A percentile compares a stretch with the other conserved stretches of the same genome.
Conservation (phyloP, 2,329 filamentous ascomycete species). For the Aspergillus sojae region DNA sequence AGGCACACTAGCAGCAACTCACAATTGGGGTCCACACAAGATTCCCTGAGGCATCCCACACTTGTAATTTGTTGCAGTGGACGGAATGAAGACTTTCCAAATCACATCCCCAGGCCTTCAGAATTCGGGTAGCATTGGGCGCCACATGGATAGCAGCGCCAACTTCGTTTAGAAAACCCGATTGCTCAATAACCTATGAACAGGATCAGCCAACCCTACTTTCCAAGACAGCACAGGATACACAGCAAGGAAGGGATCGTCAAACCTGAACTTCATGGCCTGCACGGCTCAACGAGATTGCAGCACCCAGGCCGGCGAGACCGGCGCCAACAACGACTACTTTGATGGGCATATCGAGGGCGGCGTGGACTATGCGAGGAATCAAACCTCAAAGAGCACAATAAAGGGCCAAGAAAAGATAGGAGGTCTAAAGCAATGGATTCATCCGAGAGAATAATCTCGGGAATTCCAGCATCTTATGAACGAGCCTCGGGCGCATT, state of each 20-base stretch:
- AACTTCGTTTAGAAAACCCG: constrained; percentile 35
- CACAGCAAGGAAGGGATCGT: constrained; percentile 21
- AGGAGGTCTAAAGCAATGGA: not conserved
- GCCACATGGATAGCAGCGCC: constrained; percentile 36
- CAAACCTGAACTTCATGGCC: constrained; percentile 30
- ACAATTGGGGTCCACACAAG: not conserved
- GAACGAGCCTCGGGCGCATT: not conserved
- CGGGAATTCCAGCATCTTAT: not conserved
- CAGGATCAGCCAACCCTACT: not conserved
- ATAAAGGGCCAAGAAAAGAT: not conserved
- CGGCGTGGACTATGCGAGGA: too few species aligned
- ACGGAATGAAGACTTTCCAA: not conserved
- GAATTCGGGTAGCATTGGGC: constrained; percentile 34
- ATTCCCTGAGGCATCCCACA: not conserved
- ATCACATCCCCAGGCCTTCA: constrained; percentile 28
- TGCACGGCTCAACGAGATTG: constrained; percentile 8
- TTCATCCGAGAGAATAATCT: not conserved
- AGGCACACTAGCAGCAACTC: not conserved
- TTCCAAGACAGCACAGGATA: not conserved
- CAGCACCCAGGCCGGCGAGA: constrained; percentile 13
- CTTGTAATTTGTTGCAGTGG: not conserved
- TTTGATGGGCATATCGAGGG: constrained; percentile 8
- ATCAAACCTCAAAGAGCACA: not conserved
- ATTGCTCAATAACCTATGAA: constrained; percentile 16
- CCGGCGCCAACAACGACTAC: constrained; percentile 15